Percentiles rank a stretch among this genome's conserved stretches.
Conservation (phyloP, 2,329 filamentous ascomycete genomes). For the Cryphonectria radicalis region DNA sequence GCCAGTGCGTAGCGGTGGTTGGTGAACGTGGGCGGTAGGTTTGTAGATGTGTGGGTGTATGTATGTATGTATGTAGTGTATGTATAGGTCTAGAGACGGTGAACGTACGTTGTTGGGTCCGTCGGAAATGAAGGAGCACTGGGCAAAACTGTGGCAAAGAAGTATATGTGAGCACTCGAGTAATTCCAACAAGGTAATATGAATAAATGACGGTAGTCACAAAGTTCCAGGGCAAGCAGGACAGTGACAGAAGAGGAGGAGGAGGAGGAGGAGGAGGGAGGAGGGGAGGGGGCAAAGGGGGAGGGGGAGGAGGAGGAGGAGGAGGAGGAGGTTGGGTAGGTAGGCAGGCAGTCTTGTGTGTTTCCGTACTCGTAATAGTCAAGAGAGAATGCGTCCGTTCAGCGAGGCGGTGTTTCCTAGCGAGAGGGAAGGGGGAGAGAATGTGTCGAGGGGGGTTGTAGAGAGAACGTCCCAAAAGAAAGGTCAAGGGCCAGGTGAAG, state of each 20-base stretch:
- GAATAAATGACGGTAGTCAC: background rate
- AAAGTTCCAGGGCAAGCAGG: background rate
- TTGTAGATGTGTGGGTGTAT: background rate
- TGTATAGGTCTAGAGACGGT: background rate
- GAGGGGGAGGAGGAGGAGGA: too few relatives aligned
- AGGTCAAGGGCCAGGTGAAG: background rate
- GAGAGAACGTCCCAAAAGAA: background rate
- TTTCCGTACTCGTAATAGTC: background rate
- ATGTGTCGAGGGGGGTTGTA: background rate
- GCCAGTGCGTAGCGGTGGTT: background rate
- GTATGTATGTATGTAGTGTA: too few relatives aligned
- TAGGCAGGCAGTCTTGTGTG: background rate
- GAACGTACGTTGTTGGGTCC: background rate
- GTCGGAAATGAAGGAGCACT: background rate
- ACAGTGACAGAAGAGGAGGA: background rate
- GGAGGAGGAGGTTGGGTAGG: background rate
- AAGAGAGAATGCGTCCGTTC: background rate
- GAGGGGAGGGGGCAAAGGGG: background rate
- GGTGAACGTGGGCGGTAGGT: background rate
- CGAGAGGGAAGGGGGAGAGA: background rate
- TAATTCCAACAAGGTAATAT: background rate
- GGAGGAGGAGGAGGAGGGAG: too few relatives aligned
- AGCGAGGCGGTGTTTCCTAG: background rate
- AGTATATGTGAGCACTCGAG: background rate
- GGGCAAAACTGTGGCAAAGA: background rate